Evolutionary conservation across 441 rosid genomes (phyloP).

Genomic region (Aquilaria agallochum): DNA sequence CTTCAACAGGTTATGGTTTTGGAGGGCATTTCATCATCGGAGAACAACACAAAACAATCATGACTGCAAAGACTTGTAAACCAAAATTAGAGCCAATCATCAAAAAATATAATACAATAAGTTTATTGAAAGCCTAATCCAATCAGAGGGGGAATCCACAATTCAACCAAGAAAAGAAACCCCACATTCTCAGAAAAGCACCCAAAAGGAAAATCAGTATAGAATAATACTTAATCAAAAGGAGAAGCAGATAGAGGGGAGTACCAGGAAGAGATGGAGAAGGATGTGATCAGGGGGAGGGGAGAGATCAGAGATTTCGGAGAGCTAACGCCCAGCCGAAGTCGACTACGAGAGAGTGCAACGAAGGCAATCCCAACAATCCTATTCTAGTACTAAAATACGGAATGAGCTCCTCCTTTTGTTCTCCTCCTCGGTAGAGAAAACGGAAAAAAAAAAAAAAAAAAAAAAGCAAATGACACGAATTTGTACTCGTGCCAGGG

Average conservation of each 20-base stretch:
- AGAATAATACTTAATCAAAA: too few species aligned
- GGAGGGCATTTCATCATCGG: too few species aligned
- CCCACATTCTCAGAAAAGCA: neutral
- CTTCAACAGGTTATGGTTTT: too few species aligned
- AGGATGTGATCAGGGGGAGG: slow-evolving; percentile 71
- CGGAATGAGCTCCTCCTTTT: too few species aligned
- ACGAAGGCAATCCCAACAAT: slow-evolving; percentile 33
- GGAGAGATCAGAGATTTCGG: slow-evolving; percentile 63
- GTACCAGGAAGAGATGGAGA: slow-evolving; percentile 58
- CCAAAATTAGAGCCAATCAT: neutral
- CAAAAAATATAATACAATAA: neutral
- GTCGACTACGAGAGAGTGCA: slow-evolving; percentile 63
- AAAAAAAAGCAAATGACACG: too few species aligned
- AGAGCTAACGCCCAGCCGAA: slow-evolving; percentile 49
- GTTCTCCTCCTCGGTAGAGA: too few species aligned
- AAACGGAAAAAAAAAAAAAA: too few species aligned
- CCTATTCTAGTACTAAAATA: too few species aligned
- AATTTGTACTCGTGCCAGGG: too few species aligned
- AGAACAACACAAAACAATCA: neutral
- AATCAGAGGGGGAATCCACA: slow-evolving; percentile 1
- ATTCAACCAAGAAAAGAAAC: neutral
- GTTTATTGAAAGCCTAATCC: neutral
- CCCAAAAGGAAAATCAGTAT: neutral
- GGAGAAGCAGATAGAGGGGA: neutral
- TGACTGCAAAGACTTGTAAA: neutral